A percentile compares a stretch with the other conserved stretches of the same genome.
Conservation (phyloP, 179 eudicot species). For the Beta macrorhiza region DNA sequence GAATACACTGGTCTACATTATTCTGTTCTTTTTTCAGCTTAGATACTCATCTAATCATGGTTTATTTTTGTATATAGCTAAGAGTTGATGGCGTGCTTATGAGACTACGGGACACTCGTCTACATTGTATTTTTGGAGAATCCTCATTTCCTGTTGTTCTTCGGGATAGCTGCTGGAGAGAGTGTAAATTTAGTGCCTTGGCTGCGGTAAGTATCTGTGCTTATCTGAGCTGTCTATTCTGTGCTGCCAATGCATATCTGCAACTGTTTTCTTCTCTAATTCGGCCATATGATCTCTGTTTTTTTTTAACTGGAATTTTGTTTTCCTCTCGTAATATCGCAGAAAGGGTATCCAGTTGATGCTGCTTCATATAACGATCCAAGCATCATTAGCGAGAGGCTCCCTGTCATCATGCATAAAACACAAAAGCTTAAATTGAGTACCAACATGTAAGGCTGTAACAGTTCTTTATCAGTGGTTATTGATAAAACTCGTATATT, state of each 20-base stretch:
- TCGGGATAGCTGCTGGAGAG: constrained; percentile 90
- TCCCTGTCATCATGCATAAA: constrained; percentile 65
- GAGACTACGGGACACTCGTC: constrained; percentile 87
- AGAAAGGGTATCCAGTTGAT: constrained; percentile 81
- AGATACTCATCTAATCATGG: background rate
- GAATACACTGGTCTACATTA: background rate
- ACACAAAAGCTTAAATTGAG: constrained; percentile 73
- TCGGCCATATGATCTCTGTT: background rate
- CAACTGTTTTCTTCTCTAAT: background rate
- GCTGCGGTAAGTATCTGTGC: constrained; percentile 55
- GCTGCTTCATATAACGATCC: constrained; percentile 85
- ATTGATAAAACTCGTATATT: constrained; percentile 18
- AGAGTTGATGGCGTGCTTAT: constrained; percentile 90
- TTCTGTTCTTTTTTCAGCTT: background rate
- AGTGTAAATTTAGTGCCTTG: constrained; percentile 61
- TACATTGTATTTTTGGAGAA: constrained; percentile 62
- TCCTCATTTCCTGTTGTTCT: constrained; percentile 50
- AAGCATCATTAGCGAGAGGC: constrained; percentile 66
- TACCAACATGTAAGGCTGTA: constrained; percentile 40
- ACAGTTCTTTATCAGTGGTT: constrained; percentile 15
- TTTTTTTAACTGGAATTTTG: background rate
- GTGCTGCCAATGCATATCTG: background rate
- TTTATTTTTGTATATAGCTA: constrained; percentile 51
- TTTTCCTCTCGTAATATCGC: constrained; percentile 25
- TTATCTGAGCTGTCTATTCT: background rate